phyloP scores from a whole-genome alignment of 257 asterid species.

The Phtheirospermum japonicum region DNA sequence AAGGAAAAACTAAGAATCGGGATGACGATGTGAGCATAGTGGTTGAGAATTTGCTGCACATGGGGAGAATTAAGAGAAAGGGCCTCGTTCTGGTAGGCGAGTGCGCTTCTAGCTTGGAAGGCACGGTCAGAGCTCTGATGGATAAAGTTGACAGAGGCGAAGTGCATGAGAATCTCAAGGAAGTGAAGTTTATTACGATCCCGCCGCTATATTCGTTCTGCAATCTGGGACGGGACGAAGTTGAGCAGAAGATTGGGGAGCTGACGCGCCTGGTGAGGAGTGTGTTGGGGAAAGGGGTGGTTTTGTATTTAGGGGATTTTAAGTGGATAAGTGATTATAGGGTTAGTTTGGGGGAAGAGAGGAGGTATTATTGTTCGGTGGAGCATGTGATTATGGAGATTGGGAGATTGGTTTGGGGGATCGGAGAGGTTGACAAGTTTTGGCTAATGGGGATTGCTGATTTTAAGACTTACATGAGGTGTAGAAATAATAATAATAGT shows the following conservation, averaged over 20 bases:
- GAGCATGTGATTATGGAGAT: slow-evolving; percentile 82
- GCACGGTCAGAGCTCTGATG: slow-evolving; percentile 49
- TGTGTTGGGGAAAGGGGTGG: slow-evolving; percentile 57
- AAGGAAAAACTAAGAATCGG: not conserved
- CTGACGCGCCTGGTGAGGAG: slow-evolving; percentile 50
- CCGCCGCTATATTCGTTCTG: slow-evolving; percentile 54
- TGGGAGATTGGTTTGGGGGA: slow-evolving; percentile 50
- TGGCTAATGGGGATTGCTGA: slow-evolving; percentile 85
- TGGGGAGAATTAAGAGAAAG: slow-evolving; percentile 30
- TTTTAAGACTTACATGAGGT: slow-evolving; percentile 63
- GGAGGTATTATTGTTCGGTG: slow-evolving; percentile 58
- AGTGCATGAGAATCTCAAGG: slow-evolving; percentile 49
- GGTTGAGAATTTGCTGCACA: slow-evolving; percentile 36
- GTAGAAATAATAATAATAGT: slow-evolving; percentile 55
- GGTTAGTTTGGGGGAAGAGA: slow-evolving; percentile 30
- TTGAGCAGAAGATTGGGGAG: slow-evolving; percentile 61
- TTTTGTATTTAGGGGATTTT: slow-evolving; percentile 74
- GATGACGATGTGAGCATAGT: slow-evolving; percentile 48
- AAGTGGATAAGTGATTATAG: slow-evolving; percentile 73
- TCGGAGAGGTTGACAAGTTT: slow-evolving; percentile 49
- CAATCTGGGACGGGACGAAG: slow-evolving; percentile 54
- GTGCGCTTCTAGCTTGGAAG: slow-evolving; percentile 41
- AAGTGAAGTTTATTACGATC: slow-evolving; percentile 54
- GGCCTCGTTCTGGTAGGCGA: slow-evolving; percentile 67
- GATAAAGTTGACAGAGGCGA: slow-evolving; percentile 48